Evolutionary conservation across 441 rosid species (phyloP).

Genomic region (Adansonia grandidieri): DNA sequence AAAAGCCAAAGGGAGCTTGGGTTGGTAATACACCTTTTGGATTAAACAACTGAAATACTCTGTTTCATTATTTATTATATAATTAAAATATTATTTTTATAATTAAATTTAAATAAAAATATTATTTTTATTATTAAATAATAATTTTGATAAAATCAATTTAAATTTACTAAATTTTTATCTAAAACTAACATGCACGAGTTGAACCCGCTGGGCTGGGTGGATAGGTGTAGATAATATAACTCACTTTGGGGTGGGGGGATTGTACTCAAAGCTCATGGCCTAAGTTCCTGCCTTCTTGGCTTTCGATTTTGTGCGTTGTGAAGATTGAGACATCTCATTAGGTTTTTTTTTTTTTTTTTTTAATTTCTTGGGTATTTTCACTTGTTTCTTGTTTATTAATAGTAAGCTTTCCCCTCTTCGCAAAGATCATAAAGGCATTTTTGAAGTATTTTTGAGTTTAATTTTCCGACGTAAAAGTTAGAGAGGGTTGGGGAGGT

Average conservation of each 20-base stretch:
- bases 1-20: slow-evolving; percentile 24
- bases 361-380: slow-evolving; percentile 22
- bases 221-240: background rate
- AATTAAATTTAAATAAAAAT: no score
- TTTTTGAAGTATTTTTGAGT: background rate
- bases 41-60: no score
- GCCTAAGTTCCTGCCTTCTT: slow-evolving; percentile 29
- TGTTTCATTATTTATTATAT: no score
- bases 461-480: slow-evolving; percentile 31
- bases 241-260: slow-evolving; percentile 24
- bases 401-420: no score
- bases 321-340: slow-evolving; percentile 37
- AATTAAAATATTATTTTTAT: no score
- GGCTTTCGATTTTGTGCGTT: slow-evolving; percentile 21
- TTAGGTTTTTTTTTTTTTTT: slow-evolving; percentile 22
- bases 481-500: background rate
- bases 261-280: slow-evolving; percentile 31
- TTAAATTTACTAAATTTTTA: no score
- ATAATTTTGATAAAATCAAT: no score
- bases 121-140: no score
- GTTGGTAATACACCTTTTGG: no score
- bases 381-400: slow-evolving; percentile 7
- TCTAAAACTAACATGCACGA: no score
- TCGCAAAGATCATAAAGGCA: no score
- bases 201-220: no score